Evolutionary conservation across 495 filamentous ascomycete species (phyloP).

Genomic region (Neurospora tetraspora): DNA sequence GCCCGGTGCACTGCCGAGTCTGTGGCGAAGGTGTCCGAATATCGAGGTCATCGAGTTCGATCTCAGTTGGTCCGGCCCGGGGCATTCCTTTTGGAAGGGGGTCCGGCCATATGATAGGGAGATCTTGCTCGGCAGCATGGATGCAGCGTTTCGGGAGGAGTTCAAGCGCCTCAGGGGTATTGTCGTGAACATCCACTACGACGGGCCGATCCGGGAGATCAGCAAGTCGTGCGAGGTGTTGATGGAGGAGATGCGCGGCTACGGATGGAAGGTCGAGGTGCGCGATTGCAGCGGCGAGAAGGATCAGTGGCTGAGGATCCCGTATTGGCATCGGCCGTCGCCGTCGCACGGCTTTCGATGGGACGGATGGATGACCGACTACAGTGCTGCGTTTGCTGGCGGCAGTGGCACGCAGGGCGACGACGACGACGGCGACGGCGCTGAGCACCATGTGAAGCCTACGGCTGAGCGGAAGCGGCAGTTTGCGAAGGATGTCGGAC

Average conservation of each 20-base stretch:
- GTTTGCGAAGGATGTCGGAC: background rate
- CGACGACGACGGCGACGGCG: background rate
- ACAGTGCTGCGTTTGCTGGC: background rate
- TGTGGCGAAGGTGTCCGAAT: background rate
- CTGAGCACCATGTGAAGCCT: background rate
- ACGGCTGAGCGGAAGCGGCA: background rate
- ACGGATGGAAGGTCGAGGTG: background rate
- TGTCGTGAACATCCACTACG: background rate
- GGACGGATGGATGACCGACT: background rate
- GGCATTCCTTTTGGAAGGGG: background rate
- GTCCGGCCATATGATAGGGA: background rate
- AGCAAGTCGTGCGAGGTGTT: background rate
- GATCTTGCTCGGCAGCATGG: background rate
- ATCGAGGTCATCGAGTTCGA: conserved; percentile 3
- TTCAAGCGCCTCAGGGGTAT: background rate
- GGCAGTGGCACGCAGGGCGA: background rate
- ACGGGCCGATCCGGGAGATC: background rate
- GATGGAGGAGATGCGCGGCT: background rate
- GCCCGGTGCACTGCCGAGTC: background rate
- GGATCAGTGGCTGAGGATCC: background rate
- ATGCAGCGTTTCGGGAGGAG: background rate
- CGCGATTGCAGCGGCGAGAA: background rate
- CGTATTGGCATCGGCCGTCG: background rate
- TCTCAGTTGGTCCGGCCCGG: background rate
- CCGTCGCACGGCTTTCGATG: background rate